Conservation (phyloP, 495 filamentous ascomycete species). For the Penicillium paradoxum region DNA sequence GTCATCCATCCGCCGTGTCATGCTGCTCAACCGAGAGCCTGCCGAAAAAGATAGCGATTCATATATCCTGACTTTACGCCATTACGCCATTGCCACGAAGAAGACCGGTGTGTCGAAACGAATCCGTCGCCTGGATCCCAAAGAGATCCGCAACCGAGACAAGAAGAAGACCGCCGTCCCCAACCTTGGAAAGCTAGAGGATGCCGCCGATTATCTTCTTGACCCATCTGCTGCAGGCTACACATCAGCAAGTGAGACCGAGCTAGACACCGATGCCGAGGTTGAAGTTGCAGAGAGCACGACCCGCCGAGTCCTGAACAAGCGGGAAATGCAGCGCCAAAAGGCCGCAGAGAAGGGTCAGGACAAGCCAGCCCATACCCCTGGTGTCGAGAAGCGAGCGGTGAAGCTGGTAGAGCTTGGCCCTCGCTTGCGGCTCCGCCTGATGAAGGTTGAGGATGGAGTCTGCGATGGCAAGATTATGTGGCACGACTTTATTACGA, state of each 20-base stretch:
- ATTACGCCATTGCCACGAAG: conserved; percentile 92
- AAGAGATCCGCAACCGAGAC: conserved; percentile 63
- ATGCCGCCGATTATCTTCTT: conserved; percentile 94
- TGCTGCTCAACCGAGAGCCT: conserved; percentile 80
- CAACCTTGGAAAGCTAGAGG: conserved; percentile 82
- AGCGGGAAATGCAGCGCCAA: conserved; percentile 52
- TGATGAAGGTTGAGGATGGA: conserved; percentile 96
- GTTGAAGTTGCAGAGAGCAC: conserved; percentile 79
- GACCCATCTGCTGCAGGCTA: conserved; percentile 82
- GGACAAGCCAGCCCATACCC: conserved; percentile 28
- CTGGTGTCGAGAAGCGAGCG: conserved; percentile 69
- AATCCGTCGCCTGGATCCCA: conserved; percentile 79
- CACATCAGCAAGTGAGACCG: conserved; percentile 85
- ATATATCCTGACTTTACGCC: conserved; percentile 85
- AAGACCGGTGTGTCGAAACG: conserved; percentile 75
- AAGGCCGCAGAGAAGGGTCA: conserved; percentile 39
- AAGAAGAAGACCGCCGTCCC: conserved; percentile 67
- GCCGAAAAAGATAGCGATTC: conserved; percentile 51
- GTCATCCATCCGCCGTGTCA: conserved; percentile 78
- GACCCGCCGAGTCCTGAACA: conserved; percentile 65
- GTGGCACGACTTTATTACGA: conserved; percentile 94
- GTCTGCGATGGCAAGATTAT: conserved; percentile 86
- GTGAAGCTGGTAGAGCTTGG: conserved; percentile 91
- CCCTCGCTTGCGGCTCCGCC: conserved; percentile 78
- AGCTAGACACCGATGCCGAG: conserved; percentile 90